phyloP scores from a whole-genome alignment of 2,329 filamentous ascomycete species.

The Trichoderma guizhouense region DNA sequence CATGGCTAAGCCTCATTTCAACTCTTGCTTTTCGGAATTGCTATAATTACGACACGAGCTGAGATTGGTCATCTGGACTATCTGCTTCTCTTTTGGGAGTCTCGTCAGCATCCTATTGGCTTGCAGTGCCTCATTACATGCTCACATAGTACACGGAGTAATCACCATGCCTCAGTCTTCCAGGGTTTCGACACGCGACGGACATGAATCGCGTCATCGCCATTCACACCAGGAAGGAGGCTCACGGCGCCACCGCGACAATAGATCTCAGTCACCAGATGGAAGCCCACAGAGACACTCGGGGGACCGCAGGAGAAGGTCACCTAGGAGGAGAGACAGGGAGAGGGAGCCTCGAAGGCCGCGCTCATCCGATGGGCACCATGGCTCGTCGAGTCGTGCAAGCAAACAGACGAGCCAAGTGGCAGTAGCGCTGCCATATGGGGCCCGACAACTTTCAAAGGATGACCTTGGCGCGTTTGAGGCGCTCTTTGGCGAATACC shows the following conservation, averaged over 20 bases:
- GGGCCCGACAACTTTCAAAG: constrained; percentile 63
- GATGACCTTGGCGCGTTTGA: constrained; percentile 64
- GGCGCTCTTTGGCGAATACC: constrained; percentile 76
- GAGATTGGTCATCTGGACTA: too few relatives aligned
- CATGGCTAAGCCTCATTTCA: not conserved
- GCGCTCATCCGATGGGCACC: constrained; percentile 27
- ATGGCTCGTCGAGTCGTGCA: constrained; percentile 7
- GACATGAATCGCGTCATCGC: not conserved
- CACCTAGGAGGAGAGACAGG: not conserved
- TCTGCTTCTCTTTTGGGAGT: not conserved
- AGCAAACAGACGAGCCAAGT: not conserved
- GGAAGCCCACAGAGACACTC: constrained; percentile 6
- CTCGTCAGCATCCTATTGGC: not conserved
- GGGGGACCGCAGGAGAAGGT: constrained; percentile 18
- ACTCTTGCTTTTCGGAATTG: not conserved
- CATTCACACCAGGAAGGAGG: not conserved
- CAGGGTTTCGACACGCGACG: constrained; percentile 15
- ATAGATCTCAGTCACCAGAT: constrained; percentile 10
- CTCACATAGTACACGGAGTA: not conserved
- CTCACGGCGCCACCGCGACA: not conserved
- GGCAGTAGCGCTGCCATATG: constrained; percentile 55
- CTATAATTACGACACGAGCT: not conserved
- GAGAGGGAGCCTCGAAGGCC: constrained; percentile 23
- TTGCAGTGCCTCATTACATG: not conserved
- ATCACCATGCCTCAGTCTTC: constrained; percentile 8